Conservation (phyloP, 768 basidiomycete genomes). For the Tricholoma sp. region DNA sequence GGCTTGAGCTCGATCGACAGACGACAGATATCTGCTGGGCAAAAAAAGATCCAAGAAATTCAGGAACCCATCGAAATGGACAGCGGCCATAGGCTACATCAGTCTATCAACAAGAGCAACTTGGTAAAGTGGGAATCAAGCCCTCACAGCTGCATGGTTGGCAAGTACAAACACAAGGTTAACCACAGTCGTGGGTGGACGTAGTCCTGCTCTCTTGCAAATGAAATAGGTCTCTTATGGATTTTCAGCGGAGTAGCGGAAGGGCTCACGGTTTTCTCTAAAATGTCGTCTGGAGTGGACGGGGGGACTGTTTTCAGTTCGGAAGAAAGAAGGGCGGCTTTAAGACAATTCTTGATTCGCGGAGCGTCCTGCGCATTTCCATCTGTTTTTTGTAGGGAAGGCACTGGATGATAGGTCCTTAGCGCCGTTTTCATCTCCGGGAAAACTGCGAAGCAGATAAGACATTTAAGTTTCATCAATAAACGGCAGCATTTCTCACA, state of each 20-base stretch:
- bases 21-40: slow-evolving; percentile 61
- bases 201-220: slow-evolving; percentile 48
- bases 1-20: slow-evolving; percentile 65
- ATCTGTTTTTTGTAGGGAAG: slow-evolving; percentile 81
- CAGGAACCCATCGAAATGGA: slow-evolving; percentile 69
- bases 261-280: slow-evolving; percentile 55
- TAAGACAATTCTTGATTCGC: slow-evolving; percentile 86
- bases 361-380: slow-evolving; percentile 89
- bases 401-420: slow-evolving; percentile 88
- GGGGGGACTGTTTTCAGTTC: slow-evolving; percentile 65
- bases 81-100: slow-evolving; percentile 48
- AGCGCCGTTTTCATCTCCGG: slow-evolving; percentile 92
- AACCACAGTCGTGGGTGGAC: slow-evolving; percentile 81
- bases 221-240: slow-evolving; percentile 5
- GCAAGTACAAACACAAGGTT: slow-evolving; percentile 83
- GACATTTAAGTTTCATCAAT: slow-evolving; percentile 4
- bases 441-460: slow-evolving; percentile 52
- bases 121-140: slow-evolving; percentile 1
- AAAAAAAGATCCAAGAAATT: slow-evolving; percentile 86
- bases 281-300: slow-evolving; percentile 69
- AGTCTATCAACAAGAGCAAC: slow-evolving; percentile 6
- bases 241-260: slow-evolving; percentile 4
- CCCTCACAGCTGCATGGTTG: slow-evolving; percentile 67
- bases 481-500: slow-evolving; percentile 39
- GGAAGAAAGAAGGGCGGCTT: slow-evolving; percentile 68